Percentiles rank a stretch among this genome's conserved stretches.
Conservation (phyloP, 441 rosid genomes). For the California macrophylla region DNA sequence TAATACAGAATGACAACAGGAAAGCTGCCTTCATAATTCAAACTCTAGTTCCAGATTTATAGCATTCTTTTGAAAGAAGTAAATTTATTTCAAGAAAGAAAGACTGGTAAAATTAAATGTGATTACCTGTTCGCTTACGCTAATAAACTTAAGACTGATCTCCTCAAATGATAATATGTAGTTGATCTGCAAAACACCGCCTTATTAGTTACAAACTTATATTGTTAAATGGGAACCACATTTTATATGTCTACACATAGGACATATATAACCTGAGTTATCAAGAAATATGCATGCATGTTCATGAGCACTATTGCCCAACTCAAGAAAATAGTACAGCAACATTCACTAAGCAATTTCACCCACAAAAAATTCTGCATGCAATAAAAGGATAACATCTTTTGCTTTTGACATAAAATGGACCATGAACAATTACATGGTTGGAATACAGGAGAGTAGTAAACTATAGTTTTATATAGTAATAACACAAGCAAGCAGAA, state of each 20-base stretch:
- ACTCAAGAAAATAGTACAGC: not conserved
- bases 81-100: not conserved
- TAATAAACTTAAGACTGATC: slow-evolving; percentile 86
- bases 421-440: not conserved
- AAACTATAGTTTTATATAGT: not conserved
- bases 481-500: not conserved
- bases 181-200: slow-evolving; percentile 56
- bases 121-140: slow-evolving; percentile 71
- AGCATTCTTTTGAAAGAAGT: not conserved
- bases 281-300: not conserved
- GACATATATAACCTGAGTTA: not conserved
- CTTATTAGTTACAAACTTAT: slow-evolving; percentile 16
- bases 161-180: slow-evolving; percentile 87
- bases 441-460: not conserved
- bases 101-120: slow-evolving; percentile 6
- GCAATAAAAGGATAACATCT: not conserved
- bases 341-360: slow-evolving; percentile 1
- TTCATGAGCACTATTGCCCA: not conserved
- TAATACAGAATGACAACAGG: not conserved
- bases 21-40: slow-evolving; percentile 1
- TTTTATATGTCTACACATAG: not conserved
- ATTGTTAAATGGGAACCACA: not conserved
- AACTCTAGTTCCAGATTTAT: slow-evolving; percentile 3
- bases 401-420: not conserved
- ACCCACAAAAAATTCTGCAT: not conserved